Base-by-base conservation (phyloP, 768 basidiomycete species). In the Udeniomyces megalosporus region DNA sequence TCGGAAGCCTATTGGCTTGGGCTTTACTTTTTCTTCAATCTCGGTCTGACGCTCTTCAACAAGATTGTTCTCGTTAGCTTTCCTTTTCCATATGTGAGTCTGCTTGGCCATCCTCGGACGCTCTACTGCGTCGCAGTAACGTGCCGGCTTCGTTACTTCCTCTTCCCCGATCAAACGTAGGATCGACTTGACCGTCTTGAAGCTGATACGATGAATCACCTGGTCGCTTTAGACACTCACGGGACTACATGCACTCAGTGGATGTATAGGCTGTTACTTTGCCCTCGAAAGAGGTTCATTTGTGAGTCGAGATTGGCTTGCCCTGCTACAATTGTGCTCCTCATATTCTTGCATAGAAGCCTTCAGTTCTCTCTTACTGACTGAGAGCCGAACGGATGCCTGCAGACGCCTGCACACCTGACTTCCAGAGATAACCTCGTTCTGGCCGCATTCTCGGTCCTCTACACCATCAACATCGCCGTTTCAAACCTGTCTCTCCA, bases 391-490 rank as follows among this genome's bases (percentile, higher is more conserved):
- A n/a, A n/a, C n/a, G n/a, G n/a, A 38, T 56, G 32, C 46, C 1
- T 46, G 35, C 55, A 76, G 76, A 69, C 75, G 0, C 83, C 84
- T 17, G 79, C 81, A 32, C 75, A 77, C 29, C 73, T 86, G 20
- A 77, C 75, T 10, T 67, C 72, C 17, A 69, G 75, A 26, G 79
- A 87, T 71, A 80, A 80, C 60, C 60, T 81, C 24, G 80, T 84
- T 14, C 77, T 99, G 15, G 71, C 83, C 28, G 80, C 82, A 1
- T 99, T 97, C 75, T 93, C 90, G 68, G 75, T 84, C 22, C 78
- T 99, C 1, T 99, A 95, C 73, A 86, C 92, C 4, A 75, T 93
- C 71, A 99, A 99, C 71, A 93, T 97, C 68, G 84, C 85, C 46
- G 84, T 96, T 52, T 92, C 89, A 76, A 99, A 99, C 73, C 76